These are phyloP conservation scores for Pythium folliculosum DNA, from an alignment of 352 stramenopile species.

Conservation along the genomic window DNA sequence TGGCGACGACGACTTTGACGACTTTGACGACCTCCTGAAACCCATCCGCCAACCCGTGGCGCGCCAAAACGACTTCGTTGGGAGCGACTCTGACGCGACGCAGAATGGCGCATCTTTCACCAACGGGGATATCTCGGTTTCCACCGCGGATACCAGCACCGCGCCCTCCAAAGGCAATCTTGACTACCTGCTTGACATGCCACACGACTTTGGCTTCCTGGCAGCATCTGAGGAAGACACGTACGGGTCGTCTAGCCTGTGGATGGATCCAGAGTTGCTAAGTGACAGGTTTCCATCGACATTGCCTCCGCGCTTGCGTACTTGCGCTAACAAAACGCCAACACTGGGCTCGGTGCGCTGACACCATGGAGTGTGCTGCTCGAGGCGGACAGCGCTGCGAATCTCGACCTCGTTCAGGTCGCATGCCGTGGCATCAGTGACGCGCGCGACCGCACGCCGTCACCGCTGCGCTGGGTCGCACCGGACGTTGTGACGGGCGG, in stretches of 20 bases:
- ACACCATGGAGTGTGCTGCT: neutral
- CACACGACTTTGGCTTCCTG: neutral
- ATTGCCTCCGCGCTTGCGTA: neutral
- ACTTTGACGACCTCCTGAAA: conserved; percentile 29
- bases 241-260: neutral
- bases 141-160: no score
- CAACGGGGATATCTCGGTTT: no score
- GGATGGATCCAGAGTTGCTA: neutral
- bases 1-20: conserved; percentile 41
- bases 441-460: neutral
- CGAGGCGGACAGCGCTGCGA: neutral
- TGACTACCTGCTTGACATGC: neutral
- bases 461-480: neutral
- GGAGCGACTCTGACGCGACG: no score
- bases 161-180: no score
- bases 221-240: neutral
- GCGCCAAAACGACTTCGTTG: no score
- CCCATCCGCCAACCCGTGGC: conserved; percentile 9
- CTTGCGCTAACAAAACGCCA: neutral
- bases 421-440: neutral
- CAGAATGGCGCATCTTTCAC: no score
- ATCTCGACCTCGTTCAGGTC: neutral
- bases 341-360: neutral
- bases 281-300: neutral
- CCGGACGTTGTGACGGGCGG: neutral